Base-by-base conservation (phyloP, 1,139 yeast genomes). In the Magnusiomyces suaveolens region DNA sequence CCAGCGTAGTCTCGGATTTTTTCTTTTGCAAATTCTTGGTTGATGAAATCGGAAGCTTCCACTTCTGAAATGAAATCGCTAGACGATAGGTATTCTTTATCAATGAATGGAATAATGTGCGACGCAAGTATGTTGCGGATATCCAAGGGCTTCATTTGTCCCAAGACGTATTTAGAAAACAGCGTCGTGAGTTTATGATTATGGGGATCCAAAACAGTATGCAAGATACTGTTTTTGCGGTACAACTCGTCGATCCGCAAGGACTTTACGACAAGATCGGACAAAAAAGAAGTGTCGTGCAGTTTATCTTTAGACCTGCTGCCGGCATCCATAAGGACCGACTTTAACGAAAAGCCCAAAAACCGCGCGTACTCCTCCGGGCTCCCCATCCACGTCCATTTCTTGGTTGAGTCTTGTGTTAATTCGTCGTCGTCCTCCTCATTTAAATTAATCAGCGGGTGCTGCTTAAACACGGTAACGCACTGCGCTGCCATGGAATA, bases 61-160 rank as follows among this genome's bases (percentile, higher is more conserved):
- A 32, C 36, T 14, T 43, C 24, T 20, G 18, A 18, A 43, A 43
- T 18, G 21, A 43, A 18, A 23, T 18, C 46, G 21, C 25, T 16
- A 18, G 23, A 16, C 14, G 24, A 43, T 4, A 43, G 46, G 46
- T 43, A 43, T 26, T 39, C 52, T 26, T 29, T 38, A 29, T 50
- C 29, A 16, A 54, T 16, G 32, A 32, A 49, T 8, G 57, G 57
- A 16, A 52, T 20, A 39, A 54, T 52, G 26, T 54, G 49, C n/a
- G 48, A 12, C 10, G 33, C 18, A 4, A 54, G 23, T 10, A 54
- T 48, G 1, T 50, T 41, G 29, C 46, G 36, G 32, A 43, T 4
- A 46, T 46, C 48, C 38, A 16, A 12, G 10, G 48, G 38, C 39
- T 29, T 46, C 39, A 46, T 25, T 2, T 6, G 18, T 3, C 16